phyloP scores from a whole-genome alignment of 2,329 filamentous ascomycete species.

The Fusarium foetens region DNA sequence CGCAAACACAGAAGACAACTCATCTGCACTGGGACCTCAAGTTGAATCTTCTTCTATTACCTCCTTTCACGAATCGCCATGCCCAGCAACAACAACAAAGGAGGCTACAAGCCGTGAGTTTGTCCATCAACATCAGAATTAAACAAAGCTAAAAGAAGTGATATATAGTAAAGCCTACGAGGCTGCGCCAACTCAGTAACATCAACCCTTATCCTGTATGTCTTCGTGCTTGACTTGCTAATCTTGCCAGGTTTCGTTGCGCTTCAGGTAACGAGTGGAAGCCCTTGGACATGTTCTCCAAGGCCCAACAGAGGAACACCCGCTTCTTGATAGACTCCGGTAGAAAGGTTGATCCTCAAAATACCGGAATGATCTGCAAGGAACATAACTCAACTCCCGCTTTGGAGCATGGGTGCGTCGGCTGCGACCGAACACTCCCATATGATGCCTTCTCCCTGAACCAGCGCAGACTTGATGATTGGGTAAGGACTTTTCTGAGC shows the following conservation, averaged over 20 bases:
- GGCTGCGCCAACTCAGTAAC: conserved; percentile 16
- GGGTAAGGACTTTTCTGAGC: conserved; percentile 41
- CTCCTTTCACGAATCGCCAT: neutral
- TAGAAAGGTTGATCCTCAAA: neutral
- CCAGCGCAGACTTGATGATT: conserved; percentile 40
- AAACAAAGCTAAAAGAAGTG: neutral
- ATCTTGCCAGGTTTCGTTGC: conserved; percentile 47
- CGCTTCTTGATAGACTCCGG: conserved; percentile 26
- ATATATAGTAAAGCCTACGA: neutral
- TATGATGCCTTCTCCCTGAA: conserved; percentile 47
- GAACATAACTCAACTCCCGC: conserved; percentile 44
- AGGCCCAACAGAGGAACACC: conserved; percentile 41
- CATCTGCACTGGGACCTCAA: too few relatives aligned
- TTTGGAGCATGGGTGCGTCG: conserved; percentile 46
- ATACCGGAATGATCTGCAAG: conserved; percentile 52
- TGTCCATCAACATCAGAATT: neutral
- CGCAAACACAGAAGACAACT: neutral
- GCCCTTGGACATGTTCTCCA: conserved; percentile 46
- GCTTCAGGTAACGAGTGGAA: conserved; percentile 52
- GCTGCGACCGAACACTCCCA: conserved; percentile 46
- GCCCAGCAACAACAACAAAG: conserved; percentile 26
- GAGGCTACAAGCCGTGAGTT: conserved; percentile 29
- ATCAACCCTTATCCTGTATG: too few relatives aligned
- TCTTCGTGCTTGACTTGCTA: neutral
- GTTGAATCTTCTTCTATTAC: neutral